Evolutionary conservation across 371 early-diverging fungal species (phyloP).

Genomic region (Mortierella sp.): DNA sequence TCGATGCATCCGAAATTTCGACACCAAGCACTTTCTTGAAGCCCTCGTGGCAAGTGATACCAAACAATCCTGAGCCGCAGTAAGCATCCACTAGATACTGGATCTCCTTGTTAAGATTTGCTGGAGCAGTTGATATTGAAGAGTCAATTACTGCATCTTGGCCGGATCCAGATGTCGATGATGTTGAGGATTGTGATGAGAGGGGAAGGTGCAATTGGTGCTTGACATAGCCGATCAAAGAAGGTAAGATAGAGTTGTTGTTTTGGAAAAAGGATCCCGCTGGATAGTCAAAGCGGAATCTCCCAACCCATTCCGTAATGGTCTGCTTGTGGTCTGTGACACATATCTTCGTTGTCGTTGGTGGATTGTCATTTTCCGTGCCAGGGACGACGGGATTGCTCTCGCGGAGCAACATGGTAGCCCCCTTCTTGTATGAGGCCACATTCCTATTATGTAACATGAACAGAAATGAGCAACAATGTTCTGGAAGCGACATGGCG

Average conservation of each 20-base stretch:
- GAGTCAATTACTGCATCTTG: not conserved
- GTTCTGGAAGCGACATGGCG: not conserved
- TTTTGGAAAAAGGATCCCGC: constrained; percentile 75
- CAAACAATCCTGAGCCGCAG: constrained; percentile 79
- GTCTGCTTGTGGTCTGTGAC: constrained; percentile 53
- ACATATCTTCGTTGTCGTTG: constrained; percentile 38
- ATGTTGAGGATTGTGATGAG: constrained; percentile 8
- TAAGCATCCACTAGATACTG: constrained; percentile 71
- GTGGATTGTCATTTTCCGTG: constrained; percentile 31
- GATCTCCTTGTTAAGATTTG: constrained; percentile 39
- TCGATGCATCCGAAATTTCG: constrained; percentile 67
- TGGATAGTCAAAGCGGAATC: constrained; percentile 52
- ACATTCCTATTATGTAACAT: constrained; percentile 38
- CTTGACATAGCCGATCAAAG: constrained; percentile 63
- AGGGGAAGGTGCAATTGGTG: constrained; percentile 56
- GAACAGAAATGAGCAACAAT: not conserved
- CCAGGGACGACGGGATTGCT: constrained; percentile 55
- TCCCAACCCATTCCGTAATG: constrained; percentile 57
- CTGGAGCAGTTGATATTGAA: constrained; percentile 12
- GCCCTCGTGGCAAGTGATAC: constrained; percentile 62
- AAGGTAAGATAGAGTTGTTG: constrained; percentile 70
- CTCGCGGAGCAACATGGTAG: constrained; percentile 66
- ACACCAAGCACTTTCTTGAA: constrained; percentile 72
- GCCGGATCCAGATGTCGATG: constrained; percentile 9
- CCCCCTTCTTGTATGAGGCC: constrained; percentile 60